These are phyloP conservation scores for Lactarius sanguifluus DNA, from an alignment of 768 basidiomycete genomes.

Conservation along the genomic window DNA sequence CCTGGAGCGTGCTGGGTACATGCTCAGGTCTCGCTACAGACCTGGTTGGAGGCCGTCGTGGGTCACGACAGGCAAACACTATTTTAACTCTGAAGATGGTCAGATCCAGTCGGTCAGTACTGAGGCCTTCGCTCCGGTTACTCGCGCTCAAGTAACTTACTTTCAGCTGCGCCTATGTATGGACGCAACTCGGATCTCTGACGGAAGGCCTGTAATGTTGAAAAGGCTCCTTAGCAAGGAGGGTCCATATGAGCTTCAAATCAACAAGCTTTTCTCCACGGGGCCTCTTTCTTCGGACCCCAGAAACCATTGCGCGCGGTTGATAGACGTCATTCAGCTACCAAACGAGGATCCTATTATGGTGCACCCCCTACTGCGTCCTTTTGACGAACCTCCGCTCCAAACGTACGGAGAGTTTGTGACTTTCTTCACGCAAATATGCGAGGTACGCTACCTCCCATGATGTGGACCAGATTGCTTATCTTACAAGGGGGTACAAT, in stretches of 20 bases:
- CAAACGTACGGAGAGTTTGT: constrained; percentile 25
- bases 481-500: constrained; percentile 16
- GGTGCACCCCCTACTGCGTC: constrained; percentile 35
- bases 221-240: constrained; percentile 3
- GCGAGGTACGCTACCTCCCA: constrained; percentile 17
- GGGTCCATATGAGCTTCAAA: constrained; percentile 19
- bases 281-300: constrained; percentile 9
- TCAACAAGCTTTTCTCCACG: constrained; percentile 8
- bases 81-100: constrained; percentile 8
- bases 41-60: constrained; percentile 24
- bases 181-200: constrained; percentile 20
- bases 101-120: constrained; percentile 2
- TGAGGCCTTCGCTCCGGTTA: not conserved
- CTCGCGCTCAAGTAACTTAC: not conserved
- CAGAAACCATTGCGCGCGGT: constrained; percentile 16
- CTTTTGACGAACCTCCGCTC: constrained; percentile 33
- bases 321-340: constrained; percentile 14
- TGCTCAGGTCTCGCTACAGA: constrained; percentile 20
- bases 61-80: not conserved
- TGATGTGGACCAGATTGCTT: not conserved
- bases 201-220: constrained; percentile 14
- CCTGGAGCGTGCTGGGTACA: constrained; percentile 16
- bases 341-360: constrained; percentile 25
- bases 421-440: constrained; percentile 31
- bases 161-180: constrained; percentile 4